A percentile compares a stretch with the other conserved stretches of the same genome.
Conservation (phyloP, 2,329 filamentous ascomycete species). For the Ophiostoma triangulosporum region DNA sequence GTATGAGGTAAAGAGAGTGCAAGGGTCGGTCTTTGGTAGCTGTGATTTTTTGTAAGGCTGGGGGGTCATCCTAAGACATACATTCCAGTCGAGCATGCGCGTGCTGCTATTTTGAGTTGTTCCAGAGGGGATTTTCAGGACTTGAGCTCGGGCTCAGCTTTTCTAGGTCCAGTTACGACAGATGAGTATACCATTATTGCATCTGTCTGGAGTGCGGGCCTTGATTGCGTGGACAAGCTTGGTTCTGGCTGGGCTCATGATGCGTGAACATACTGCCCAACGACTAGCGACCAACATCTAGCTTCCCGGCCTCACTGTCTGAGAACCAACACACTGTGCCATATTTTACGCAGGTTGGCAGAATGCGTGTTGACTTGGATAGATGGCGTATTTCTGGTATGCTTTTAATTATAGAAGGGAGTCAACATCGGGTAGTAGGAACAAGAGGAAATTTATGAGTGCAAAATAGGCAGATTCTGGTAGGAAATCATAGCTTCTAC, state of each 20-base stretch:
- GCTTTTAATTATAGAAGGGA: no score
- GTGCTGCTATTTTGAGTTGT: background rate
- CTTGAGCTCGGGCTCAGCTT: background rate
- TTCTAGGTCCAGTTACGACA: no score
- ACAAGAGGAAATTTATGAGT: no score
- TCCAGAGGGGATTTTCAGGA: background rate
- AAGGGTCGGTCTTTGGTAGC: background rate
- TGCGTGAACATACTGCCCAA: background rate
- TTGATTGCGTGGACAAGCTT: background rate
- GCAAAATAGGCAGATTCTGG: no score
- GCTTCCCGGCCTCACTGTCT: no score
- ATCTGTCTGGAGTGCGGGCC: background rate
- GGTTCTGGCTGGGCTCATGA: background rate
- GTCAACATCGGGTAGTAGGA: no score
- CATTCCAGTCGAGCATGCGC: background rate
- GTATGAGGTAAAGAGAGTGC: background rate
- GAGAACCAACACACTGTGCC: no score
- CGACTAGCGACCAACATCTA: no score
- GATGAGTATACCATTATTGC: background rate
- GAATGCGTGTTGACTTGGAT: no score
- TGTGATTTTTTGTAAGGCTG: background rate
- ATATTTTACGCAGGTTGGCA: no score
- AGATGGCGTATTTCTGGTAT: no score
- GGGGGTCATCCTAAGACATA: background rate
- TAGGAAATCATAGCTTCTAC: no score